These are phyloP conservation scores for Pichia sp. DNA, from an alignment of 1,139 yeast genomes.

Conservation along the genomic window DNA sequence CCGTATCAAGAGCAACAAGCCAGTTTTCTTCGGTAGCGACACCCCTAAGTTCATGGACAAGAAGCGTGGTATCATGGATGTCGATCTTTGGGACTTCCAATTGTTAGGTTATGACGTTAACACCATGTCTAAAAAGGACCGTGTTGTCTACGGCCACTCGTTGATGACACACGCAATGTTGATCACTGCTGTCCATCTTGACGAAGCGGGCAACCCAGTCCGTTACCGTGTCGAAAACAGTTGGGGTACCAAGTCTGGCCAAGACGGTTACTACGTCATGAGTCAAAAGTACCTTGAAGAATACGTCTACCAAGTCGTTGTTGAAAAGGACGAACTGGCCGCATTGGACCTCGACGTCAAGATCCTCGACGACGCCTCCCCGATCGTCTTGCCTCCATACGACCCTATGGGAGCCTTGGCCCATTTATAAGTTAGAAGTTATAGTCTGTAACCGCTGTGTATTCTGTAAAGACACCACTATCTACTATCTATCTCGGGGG, in stretches of 20 bases:
- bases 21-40: slow-evolving; percentile 84
- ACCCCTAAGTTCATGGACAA: slow-evolving; percentile 71
- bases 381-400: slow-evolving; percentile 65
- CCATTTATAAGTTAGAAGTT: not conserved
- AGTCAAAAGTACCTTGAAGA: slow-evolving; percentile 82
- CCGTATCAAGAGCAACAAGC: slow-evolving; percentile 67
- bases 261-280: slow-evolving; percentile 76
- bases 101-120: slow-evolving; percentile 58
- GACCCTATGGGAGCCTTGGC: slow-evolving; percentile 92
- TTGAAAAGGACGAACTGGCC: slow-evolving; percentile 46
- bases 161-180: slow-evolving; percentile 90
- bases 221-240: slow-evolving; percentile 87
- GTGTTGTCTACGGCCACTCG: slow-evolving; percentile 56
- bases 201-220: slow-evolving; percentile 52
- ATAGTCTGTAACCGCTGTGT: not conserved
- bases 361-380: slow-evolving; percentile 49
- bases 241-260: slow-evolving; percentile 78
- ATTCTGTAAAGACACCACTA: too few relatives aligned
- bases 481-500: too few relatives aligned
- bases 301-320: slow-evolving; percentile 80
- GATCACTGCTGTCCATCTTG: slow-evolving; percentile 64
- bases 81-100: slow-evolving; percentile 62
- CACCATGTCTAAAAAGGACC: slow-evolving; percentile 54
- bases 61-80: slow-evolving; percentile 65
- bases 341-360: slow-evolving; percentile 24